Conservation (phyloP, 2,329 filamentous ascomycete genomes). For the Penicillium thymicola region DNA sequence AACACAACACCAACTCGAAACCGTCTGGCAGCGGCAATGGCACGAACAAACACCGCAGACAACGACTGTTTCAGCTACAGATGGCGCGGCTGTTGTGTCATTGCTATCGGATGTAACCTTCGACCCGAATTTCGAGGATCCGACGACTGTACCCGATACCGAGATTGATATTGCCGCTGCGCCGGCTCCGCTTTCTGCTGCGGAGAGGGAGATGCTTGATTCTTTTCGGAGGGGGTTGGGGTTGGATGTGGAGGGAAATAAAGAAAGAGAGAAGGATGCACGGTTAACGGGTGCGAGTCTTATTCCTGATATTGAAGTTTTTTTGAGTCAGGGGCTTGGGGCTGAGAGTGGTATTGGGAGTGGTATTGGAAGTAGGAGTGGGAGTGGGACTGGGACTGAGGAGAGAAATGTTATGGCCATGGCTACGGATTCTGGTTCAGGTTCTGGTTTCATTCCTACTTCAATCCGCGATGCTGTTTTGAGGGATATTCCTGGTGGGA, state of each 20-base stretch:
- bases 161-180: conserved; percentile 16
- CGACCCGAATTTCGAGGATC: conserved; percentile 19
- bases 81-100: conserved; percentile 44
- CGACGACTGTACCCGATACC: conserved; percentile 2
- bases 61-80: conserved; percentile 22
- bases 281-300: conserved; percentile 31
- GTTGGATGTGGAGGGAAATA: background rate
- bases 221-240: conserved; percentile 22
- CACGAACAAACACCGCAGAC: background rate
- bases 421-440: background rate
- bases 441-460: conserved; percentile 1
- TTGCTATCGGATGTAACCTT: conserved; percentile 38
- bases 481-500: conserved; percentile 30
- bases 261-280: background rate
- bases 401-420: background rate
- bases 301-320: conserved; percentile 33
- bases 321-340: conserved; percentile 17
- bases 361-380: background rate
- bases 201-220: conserved; percentile 33
- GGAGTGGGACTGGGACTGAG: background rate
- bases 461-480: conserved; percentile 32
- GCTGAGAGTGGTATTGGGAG: background rate
- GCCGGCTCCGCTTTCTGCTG: conserved; percentile 21
- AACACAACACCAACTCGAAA: conserved; percentile 16
- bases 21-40: conserved; percentile 20